phyloP scores from a whole-genome alignment of 2,329 filamentous ascomycete species.

The Diaporthe nobilis region DNA sequence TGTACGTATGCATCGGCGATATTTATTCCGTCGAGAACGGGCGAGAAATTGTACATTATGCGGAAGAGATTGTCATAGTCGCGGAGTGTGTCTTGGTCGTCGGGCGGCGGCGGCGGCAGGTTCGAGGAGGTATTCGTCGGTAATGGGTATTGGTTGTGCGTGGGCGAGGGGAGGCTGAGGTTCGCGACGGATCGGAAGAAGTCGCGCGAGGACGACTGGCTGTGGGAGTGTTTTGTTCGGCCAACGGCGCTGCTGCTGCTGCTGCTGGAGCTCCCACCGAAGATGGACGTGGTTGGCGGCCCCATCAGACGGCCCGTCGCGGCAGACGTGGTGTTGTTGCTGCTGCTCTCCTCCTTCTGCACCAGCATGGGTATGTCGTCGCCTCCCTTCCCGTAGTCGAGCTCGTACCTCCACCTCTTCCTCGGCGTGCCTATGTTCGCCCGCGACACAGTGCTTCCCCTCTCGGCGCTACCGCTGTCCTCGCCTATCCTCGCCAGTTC shows the following conservation, averaged over 20 bases:
- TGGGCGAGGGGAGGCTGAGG: constrained; percentile 68
- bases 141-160: constrained; percentile 58
- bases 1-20: constrained; percentile 95
- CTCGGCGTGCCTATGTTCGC: constrained; percentile 59
- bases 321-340: constrained; percentile 27
- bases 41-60: constrained; percentile 94
- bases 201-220: constrained; percentile 57
- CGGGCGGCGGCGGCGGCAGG: constrained; percentile 64
- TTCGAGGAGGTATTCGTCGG: constrained; percentile 44
- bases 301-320: constrained; percentile 31
- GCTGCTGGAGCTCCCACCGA: constrained; percentile 63
- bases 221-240: constrained; percentile 62
- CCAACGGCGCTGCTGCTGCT: constrained; percentile 42
- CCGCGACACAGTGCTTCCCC: constrained; percentile 53
- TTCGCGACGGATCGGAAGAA: constrained; percentile 94
- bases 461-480: constrained; percentile 55
- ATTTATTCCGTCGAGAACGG: constrained; percentile 84
- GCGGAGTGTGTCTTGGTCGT: constrained; percentile 82
- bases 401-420: constrained; percentile 87
- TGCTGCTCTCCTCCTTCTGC: constrained; percentile 74
- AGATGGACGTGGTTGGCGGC: constrained; percentile 62
- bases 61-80: constrained; percentile 97
- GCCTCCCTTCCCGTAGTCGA: constrained; percentile 80
- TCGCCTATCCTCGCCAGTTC: constrained; percentile 70
- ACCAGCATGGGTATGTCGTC: constrained; percentile 90